Conservation (phyloP, 495 filamentous ascomycete species). For the Neurospora sp. region DNA sequence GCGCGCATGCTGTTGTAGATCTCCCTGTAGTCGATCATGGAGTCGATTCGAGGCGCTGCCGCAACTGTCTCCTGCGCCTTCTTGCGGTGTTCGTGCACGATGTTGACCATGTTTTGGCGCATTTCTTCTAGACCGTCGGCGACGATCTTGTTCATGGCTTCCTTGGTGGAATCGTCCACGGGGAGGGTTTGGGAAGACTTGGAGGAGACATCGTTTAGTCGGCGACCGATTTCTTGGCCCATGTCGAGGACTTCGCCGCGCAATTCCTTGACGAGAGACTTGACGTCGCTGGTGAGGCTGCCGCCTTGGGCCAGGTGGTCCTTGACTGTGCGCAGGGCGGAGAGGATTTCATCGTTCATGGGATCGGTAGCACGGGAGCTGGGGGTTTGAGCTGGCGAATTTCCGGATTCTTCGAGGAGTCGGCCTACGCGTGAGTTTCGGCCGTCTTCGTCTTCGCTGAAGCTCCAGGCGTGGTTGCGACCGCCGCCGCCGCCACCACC, state of each 20-base stretch:
- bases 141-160: conserved; percentile 68
- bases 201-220: conserved; percentile 57
- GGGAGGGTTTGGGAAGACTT: conserved; percentile 16
- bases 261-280: conserved; percentile 77
- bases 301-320: conserved; percentile 78
- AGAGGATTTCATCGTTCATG: conserved; percentile 60
- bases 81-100: conserved; percentile 64
- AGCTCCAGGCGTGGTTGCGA: conserved; percentile 37
- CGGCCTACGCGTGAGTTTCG: conserved; percentile 22
- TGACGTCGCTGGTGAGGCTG: conserved; percentile 80
- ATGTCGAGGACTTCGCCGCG: conserved; percentile 89
- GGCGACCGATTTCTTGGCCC: conserved; percentile 78
- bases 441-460: conserved; percentile 34
- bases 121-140: conserved; percentile 71
- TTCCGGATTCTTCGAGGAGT: conserved; percentile 21
- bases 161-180: conserved; percentile 43
- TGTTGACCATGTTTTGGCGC: conserved; percentile 64
- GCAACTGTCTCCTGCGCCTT: conserved; percentile 40
- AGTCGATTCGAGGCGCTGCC: neutral
- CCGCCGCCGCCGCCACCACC: conserved; percentile 22
- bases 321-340: conserved; percentile 72
- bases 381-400: neutral
- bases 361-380: conserved; percentile 28
- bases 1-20: conserved; percentile 72
- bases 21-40: conserved; percentile 58